Conservation (phyloP, 164 flowering plant species). For the Tinospora cordifolia region DNA sequence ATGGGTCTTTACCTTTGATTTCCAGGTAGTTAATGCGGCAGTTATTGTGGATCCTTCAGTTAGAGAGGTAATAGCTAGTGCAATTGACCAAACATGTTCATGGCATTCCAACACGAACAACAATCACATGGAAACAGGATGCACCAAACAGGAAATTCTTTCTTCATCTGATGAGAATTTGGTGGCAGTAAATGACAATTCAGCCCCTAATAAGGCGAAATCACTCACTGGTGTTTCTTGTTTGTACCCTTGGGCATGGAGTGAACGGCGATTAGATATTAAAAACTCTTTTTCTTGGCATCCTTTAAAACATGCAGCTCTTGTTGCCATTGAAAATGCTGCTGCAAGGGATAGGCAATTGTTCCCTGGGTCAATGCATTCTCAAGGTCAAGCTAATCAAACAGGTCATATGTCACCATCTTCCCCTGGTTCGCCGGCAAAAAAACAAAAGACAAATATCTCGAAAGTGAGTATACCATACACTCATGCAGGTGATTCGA, state of each 20-base stretch:
- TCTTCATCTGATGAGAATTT: conserved; percentile 19
- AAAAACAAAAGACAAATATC: conserved; percentile 48
- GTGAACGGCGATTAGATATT: conserved; percentile 16
- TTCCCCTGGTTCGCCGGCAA: conserved; percentile 31
- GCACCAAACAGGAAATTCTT: conserved; percentile 9
- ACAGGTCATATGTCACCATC: conserved; percentile 22
- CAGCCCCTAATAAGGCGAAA: conserved; percentile 7
- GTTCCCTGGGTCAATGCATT: conserved; percentile 35
- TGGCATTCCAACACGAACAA: conserved; percentile 15
- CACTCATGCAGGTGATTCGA: neutral
- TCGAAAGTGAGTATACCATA: conserved; percentile 23
- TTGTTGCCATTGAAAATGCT: conserved; percentile 78
- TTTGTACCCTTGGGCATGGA: conserved; percentile 72
- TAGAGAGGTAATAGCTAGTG: conserved; percentile 55
- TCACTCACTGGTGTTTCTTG: conserved; percentile 41
- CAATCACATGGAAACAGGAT: conserved; percentile 10
- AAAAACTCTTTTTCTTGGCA: conserved; percentile 44
- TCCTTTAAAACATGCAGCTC: conserved; percentile 81
- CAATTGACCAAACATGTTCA: conserved; percentile 45
- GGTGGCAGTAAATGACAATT: conserved; percentile 12
- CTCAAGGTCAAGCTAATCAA: conserved; percentile 21
- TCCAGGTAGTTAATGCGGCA: conserved; percentile 77
- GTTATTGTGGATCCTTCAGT: conserved; percentile 75
- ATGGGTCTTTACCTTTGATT: neutral
- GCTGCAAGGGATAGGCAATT: conserved; percentile 71